Evolutionary conservation across 192 early-diverging fungal species (phyloP).

Genomic region (Backusella circina): DNA sequence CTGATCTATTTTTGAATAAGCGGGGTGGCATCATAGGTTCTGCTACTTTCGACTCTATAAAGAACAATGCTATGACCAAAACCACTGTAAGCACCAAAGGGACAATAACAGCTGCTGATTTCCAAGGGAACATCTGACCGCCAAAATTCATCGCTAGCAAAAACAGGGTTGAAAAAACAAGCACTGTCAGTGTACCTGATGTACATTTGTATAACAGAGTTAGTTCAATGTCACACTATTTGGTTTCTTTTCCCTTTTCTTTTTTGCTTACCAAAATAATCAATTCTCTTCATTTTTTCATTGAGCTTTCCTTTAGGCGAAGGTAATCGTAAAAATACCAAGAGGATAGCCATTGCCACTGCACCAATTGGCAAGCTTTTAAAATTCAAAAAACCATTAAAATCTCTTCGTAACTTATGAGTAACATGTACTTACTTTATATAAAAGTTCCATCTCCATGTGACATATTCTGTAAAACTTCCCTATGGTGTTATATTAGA

Average conservation of each 20-base stretch:
- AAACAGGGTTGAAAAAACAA: slow-evolving; percentile 48
- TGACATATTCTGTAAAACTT: slow-evolving; percentile 28
- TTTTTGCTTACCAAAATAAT: slow-evolving; percentile 55
- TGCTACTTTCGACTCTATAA: slow-evolving; percentile 47
- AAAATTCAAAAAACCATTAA: neutral
- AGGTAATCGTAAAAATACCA: slow-evolving; percentile 33
- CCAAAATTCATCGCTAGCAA: slow-evolving; percentile 66
- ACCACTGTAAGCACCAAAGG: slow-evolving; percentile 39
- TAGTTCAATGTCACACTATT: neutral
- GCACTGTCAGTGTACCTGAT: slow-evolving; percentile 30
- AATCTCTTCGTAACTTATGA: neutral
- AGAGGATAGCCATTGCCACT: slow-evolving; percentile 40
- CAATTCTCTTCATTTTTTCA: slow-evolving; percentile 58
- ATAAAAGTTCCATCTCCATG: slow-evolving; percentile 39
- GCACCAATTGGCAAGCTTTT: slow-evolving; percentile 33
- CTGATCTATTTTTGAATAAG: slow-evolving; percentile 52
- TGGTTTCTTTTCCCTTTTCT: slow-evolving; percentile 10
- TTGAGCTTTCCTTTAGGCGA: slow-evolving; percentile 18
- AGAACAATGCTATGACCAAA: slow-evolving; percentile 33
- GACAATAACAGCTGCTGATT: slow-evolving; percentile 45
- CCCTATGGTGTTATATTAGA: slow-evolving; percentile 4
- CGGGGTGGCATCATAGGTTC: slow-evolving; percentile 61
- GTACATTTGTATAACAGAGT: neutral
- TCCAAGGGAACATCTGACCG: slow-evolving; percentile 52
- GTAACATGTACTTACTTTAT: slow-evolving; percentile 29